Evolutionary conservation across 441 rosid genomes (phyloP), one percentile per base, ranked within the genome.

Genomic region (Pelargonium citronellum): DNA sequence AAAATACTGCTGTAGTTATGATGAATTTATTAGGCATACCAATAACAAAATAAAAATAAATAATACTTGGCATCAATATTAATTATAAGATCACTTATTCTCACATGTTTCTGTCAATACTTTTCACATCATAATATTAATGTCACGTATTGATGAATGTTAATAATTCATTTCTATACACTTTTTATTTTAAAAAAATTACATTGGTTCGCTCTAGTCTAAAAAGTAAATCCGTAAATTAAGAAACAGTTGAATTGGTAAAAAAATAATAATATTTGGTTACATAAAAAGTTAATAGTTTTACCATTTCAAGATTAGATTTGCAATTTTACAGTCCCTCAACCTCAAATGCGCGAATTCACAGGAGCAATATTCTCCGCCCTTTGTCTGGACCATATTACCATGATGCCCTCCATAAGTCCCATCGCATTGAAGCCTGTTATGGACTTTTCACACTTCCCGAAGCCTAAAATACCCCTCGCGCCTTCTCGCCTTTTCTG

Each of bases 391-490:
- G 39, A 13, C 7, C 22, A 68, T 47, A 68, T 69, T 72, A 57
- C 79, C 13, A 55, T 37, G 24, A 2, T 0, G 69, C 69, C 73
- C 66, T 17, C 69, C 7, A 41, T n/a, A 24, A 39, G 1, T 55
- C 11, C 43, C 13, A 2, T 34, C 7, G 44, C 44, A 10, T 30
- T 7, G 4, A 53, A 43, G 73, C 81, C 70, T 15, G 70, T 0
- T 69, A 27, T 55, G 9, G 88, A 80, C 74, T 74, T 73, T 78
- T 72, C 39, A 3, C 0, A 0, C 1, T 1, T 5, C 19, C 1
- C 30, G n/a, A 34, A n/a, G 57, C 77, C 74, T 7, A 80, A 78
- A 74, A 71, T 65, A 64, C 12, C 64, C 64, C 13, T 27, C 58
- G 8, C 17, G 58, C 58, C 7, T 15, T 9, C 34, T 34, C 66